Evolutionary conservation across 23 red algal species (phyloP), one percentile per base, ranked within the genome.

Genomic region (Gracilaria domingensis): DNA sequence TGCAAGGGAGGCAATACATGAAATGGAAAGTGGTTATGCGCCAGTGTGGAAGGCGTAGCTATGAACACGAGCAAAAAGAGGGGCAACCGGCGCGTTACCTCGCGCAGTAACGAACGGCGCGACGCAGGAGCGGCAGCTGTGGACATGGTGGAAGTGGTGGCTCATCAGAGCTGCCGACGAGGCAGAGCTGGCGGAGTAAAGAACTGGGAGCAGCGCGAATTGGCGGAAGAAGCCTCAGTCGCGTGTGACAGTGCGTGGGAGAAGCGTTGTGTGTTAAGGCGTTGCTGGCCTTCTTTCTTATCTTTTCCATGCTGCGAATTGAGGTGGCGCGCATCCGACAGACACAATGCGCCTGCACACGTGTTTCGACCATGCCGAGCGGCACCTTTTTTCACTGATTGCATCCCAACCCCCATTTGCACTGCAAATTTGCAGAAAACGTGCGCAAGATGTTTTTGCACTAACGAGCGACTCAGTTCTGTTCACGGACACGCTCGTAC

Each of bases 121-220:
- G 72, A 77, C 72, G 72, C 72, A 34, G 72, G 72, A 25, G 72
- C 72, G 72, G 72, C 40, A n/a, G 72, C 72, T 49, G 72, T 77
- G 11, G 72, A 77, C 72, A 77, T 77, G 72, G 45, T 9, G 72
- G 26, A 12, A 20, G 12, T 33, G 42, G 26, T 77, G 72, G 72
- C 18, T 77, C 72, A 77, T 77, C 23, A 77, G 72, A 40, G n/a
- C 12, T 45, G 5, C 72, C 8, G 72, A 20, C 7, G 38, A 66
- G 24, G 16, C 64, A 69, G 64, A 37, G 64, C 17, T 34, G 30
- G 4, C 5, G 28, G 64, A 37, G 33, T 9, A 69, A 69, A 34
- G 64, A 32, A 69, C 64, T 17, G 64, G 30, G 3, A 32, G 33
- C 0, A 32, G 64, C 16, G 6, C 26, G 32, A 69, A 36, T 32